Evolutionary conservation across 1,139 yeast species (phyloP).

Genomic region (Scheffersomyces segobiensis): DNA sequence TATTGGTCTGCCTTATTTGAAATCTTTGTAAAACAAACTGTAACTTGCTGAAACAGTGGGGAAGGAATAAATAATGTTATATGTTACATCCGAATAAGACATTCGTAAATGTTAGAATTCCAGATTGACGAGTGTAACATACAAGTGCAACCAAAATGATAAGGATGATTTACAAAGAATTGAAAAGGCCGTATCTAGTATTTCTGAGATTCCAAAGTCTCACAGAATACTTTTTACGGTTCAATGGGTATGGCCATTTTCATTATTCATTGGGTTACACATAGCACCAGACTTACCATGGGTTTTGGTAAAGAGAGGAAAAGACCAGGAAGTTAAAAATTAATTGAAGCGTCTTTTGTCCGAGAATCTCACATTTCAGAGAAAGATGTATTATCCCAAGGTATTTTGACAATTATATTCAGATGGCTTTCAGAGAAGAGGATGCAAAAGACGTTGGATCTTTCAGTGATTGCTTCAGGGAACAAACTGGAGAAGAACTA

Average conservation of each 20-base stretch:
- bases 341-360: constrained; percentile 36
- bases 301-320: constrained; percentile 41
- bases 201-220: constrained; percentile 26
- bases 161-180: no score
- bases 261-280: constrained; percentile 35
- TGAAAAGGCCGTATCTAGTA: constrained; percentile 28
- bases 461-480: constrained; percentile 54
- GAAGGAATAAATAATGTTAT: no score
- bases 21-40: no score
- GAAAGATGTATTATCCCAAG: constrained; percentile 34
- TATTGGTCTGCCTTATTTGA: no score
- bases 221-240: constrained; percentile 50
- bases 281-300: constrained; percentile 48
- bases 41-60: no score
- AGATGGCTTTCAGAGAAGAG: constrained; percentile 48
- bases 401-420: constrained; percentile 44
- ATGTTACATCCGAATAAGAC: no score
- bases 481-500: constrained; percentile 53
- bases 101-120: no score
- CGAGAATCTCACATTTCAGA: constrained; percentile 34
- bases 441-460: constrained; percentile 22
- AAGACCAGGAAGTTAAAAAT: constrained; percentile 32
- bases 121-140: no score
- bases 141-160: no score
- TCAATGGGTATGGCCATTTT: constrained; percentile 67